phyloP scores from a whole-genome alignment of 257 asterid species.

The Solanum verrucosum region DNA sequence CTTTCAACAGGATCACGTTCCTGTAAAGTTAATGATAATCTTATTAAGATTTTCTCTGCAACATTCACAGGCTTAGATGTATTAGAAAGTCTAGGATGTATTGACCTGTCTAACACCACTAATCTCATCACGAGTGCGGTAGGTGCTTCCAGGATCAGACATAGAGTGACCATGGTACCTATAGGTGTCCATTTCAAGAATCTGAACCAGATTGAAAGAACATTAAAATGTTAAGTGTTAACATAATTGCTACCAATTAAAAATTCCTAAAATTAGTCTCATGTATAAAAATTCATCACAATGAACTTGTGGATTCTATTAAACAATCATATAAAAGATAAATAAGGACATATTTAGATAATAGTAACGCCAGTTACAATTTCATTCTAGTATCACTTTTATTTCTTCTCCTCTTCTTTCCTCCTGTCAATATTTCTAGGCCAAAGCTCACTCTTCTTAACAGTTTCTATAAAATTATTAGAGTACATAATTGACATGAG shows the following conservation, averaged over 20 bases:
- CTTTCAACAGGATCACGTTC: constrained; percentile 98
- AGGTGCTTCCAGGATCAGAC: constrained; percentile 99
- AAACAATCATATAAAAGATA: not conserved
- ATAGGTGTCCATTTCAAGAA: constrained; percentile 99
- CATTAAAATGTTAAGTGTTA: not conserved
- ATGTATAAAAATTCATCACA: not conserved
- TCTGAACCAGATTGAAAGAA: constrained; percentile 40
- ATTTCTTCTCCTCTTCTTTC: not conserved
- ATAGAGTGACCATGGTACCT: constrained; percentile 97
- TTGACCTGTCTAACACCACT: constrained; percentile 85
- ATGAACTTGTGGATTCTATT: not conserved
- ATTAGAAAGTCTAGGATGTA: not conserved
- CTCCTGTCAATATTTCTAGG: not conserved
- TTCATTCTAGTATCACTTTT: not conserved
- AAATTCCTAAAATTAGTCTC: not conserved
- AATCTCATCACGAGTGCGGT: constrained; percentile 95
- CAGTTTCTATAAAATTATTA: not conserved
- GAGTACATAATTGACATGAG: not conserved
- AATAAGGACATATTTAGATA: not conserved
- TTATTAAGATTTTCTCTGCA: not conserved
- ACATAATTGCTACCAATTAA: not conserved
- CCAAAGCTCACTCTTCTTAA: not conserved
- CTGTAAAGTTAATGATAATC: constrained; percentile 23
- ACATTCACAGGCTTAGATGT: not conserved
- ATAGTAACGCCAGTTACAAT: not conserved